Percentiles rank a stretch among this genome's conserved stretches.
Conservation (phyloP, 2,329 filamentous ascomycete species). For the Xylaria sp. region DNA sequence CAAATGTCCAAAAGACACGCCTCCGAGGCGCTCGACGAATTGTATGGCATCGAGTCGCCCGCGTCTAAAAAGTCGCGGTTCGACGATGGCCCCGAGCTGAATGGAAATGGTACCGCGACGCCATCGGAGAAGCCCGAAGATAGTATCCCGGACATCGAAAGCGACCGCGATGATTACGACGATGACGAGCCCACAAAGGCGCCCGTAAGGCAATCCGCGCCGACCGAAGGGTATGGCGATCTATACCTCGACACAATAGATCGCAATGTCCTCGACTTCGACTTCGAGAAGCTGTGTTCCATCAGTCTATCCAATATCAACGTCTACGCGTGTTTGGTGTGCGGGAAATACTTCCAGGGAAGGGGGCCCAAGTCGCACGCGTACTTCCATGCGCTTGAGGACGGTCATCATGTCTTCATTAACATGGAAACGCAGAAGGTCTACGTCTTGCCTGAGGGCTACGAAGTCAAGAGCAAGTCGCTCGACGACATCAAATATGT, state of each 20-base stretch:
- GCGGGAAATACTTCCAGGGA: slow-evolving; percentile 97
- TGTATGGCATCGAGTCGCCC: slow-evolving; percentile 60
- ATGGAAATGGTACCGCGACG: slow-evolving; percentile 39
- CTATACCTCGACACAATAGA: slow-evolving; percentile 98
- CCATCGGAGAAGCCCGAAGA: slow-evolving; percentile 38
- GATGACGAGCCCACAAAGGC: slow-evolving; percentile 47
- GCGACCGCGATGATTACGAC: slow-evolving; percentile 48
- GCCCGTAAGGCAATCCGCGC: slow-evolving; percentile 74
- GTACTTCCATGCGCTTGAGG: slow-evolving; percentile 95
- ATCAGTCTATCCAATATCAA: slow-evolving; percentile 97
- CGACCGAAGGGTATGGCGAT: slow-evolving; percentile 88
- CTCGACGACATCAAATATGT: slow-evolving; percentile 99
- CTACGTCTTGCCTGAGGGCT: slow-evolving; percentile 92
- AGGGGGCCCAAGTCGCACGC: slow-evolving; percentile 92
- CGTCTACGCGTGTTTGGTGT: slow-evolving; percentile 95
- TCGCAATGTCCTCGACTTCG: slow-evolving; percentile 90
- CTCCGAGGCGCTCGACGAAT: slow-evolving; percentile 64
- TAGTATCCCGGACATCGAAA: slow-evolving; percentile 43
- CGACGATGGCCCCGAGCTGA: slow-evolving; percentile 50
- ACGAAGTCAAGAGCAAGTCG: slow-evolving; percentile 93
- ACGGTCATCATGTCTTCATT: slow-evolving; percentile 96
- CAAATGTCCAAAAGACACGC: slow-evolving; percentile 62
- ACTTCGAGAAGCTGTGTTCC: slow-evolving; percentile 98
- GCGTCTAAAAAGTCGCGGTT: slow-evolving; percentile 63
- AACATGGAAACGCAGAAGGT: slow-evolving; percentile 94